Conservation (phyloP, 805 yeast species). For the Kodamaea nitidulidarum region DNA sequence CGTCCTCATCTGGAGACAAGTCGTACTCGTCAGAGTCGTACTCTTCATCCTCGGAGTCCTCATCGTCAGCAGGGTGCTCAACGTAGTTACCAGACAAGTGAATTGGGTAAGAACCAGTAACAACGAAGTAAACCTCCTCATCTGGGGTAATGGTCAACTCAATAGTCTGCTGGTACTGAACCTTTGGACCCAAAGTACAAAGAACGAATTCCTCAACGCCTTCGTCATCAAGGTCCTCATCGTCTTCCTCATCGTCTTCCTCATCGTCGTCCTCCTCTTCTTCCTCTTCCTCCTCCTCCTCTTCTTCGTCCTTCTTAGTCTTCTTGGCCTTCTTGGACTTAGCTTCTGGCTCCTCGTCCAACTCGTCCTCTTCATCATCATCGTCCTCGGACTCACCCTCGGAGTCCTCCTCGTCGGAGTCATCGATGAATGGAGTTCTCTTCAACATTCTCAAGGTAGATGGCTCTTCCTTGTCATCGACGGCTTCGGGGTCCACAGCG, state of each 20-base stretch:
- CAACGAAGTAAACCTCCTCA: slow-evolving; percentile 92
- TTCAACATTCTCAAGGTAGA: slow-evolving; percentile 87
- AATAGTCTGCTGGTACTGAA: slow-evolving; percentile 82
- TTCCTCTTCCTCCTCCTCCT: slow-evolving; percentile 35
- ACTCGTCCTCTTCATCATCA: slow-evolving; percentile 44
- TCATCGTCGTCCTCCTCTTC: slow-evolving; percentile 46
- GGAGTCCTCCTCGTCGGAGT: slow-evolving; percentile 42
- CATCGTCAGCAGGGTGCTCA: slow-evolving; percentile 87
- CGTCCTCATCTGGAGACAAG: slow-evolving; percentile 76
- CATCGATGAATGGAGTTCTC: slow-evolving; percentile 46
- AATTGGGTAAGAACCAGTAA: slow-evolving; percentile 91
- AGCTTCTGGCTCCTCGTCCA: slow-evolving; percentile 33
- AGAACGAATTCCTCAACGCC: slow-evolving; percentile 81
- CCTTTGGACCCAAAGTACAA: slow-evolving; percentile 85
- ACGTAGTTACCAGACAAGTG: slow-evolving; percentile 93
- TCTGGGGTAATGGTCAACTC: slow-evolving; percentile 89
- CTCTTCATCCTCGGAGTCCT: slow-evolving; percentile 46
- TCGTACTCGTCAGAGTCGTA: slow-evolving; percentile 58
- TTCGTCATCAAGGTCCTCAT: slow-evolving; percentile 57
- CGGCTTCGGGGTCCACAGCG: slow-evolving; percentile 87
- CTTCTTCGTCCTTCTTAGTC: slow-evolving; percentile 29
- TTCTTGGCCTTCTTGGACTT: slow-evolving; percentile 20
- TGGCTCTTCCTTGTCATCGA: slow-evolving; percentile 77
- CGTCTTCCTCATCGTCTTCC: slow-evolving; percentile 51
- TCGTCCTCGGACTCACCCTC: slow-evolving; percentile 44